Base-by-base conservation (phyloP, 2,329 filamentous ascomycete species). In the Alternaria sp. region DNA sequence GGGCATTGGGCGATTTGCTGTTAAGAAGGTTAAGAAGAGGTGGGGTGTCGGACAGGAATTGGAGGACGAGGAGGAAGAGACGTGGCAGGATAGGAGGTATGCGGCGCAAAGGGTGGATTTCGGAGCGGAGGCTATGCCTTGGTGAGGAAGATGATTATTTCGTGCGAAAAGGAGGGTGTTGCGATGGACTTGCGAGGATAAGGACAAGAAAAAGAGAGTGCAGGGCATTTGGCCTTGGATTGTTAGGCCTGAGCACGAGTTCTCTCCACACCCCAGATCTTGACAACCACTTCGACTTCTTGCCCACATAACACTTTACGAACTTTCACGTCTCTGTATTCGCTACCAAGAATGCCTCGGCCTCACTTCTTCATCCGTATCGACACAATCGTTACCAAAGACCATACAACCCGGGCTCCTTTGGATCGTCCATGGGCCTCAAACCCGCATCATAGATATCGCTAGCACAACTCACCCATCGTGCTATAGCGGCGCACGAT, bases 1-100 rank as follows among this genome's bases (percentile, higher is more conserved):
- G 81, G 81, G 79, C 0, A 57, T 81, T 28, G 81, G 74, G 3
- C 76, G 73, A 54, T 78, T 79, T 68, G 79, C 77, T 28, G 74
- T 76, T 54, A 66, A 74, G 57, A 77, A 74, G 61, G 71, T 80
- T 19, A 74, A 62, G 60, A 73, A 66, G 57, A 75, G 76, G 61
- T 73, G 74, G 64, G 67, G 66, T 40, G 64, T 52, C 30, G 60
- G 72, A 4, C 54, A 64, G 49, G 69, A 73, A 25, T 71, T 72
- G 60, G 68, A 59, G 13, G 62, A 63, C 25, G 65, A 55, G 32
- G 65, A 69, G 49, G 68, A 63, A 68, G 74, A 66, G 61, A 69
- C 66, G 63, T 63, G 59, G 65, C 49, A 65, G 66, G 72, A 68
- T 67, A 70, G 56, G 54, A 69, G 60, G 55, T 57, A 36, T 28